phyloP scores from a whole-genome alignment of 2,329 filamentous ascomycete genomes.

The Diaporthe longicolla region DNA sequence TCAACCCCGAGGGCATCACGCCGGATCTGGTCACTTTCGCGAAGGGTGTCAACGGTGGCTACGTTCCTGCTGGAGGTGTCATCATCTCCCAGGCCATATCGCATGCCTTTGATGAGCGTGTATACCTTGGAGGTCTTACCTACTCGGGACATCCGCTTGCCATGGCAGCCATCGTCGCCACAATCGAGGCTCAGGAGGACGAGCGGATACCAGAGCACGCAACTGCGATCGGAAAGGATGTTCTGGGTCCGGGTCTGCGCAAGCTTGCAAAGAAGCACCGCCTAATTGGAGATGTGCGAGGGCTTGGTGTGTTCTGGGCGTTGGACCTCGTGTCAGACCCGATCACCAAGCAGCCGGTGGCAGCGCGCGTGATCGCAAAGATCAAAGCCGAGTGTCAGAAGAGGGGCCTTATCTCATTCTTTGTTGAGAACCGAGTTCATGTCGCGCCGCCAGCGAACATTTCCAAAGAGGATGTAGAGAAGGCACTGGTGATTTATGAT shows the following conservation, averaged over 20 bases:
- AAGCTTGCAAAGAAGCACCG: constrained; percentile 38
- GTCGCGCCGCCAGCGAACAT: constrained; percentile 38
- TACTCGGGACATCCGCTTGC: constrained; percentile 42
- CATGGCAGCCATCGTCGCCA: constrained; percentile 42
- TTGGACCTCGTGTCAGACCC: constrained; percentile 39
- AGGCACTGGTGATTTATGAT: constrained; percentile 41
- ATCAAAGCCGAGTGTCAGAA: constrained; percentile 38
- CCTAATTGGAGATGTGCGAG: constrained; percentile 37
- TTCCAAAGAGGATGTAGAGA: constrained; percentile 38
- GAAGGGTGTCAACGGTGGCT: constrained; percentile 42
- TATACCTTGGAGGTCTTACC: constrained; percentile 39
- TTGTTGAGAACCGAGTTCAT: constrained; percentile 41
- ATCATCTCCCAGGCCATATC: constrained; percentile 38
- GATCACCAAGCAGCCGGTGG: constrained; percentile 35
- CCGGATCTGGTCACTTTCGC: constrained; percentile 41
- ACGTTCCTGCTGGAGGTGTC: constrained; percentile 41
- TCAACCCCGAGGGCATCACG: constrained; percentile 36
- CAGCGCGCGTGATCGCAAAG: constrained; percentile 31
- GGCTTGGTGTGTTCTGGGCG: constrained; percentile 41
- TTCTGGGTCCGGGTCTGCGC: constrained; percentile 38
- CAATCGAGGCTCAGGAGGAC: constrained; percentile 39
- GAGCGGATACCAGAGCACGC: constrained; percentile 38
- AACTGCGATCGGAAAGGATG: constrained; percentile 36
- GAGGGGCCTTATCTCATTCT: constrained; percentile 38
- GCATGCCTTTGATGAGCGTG: constrained; percentile 37